These are phyloP conservation scores for Volvox reticuliferus DNA, from an alignment of 139 green algal species.

Conservation along the genomic window DNA sequence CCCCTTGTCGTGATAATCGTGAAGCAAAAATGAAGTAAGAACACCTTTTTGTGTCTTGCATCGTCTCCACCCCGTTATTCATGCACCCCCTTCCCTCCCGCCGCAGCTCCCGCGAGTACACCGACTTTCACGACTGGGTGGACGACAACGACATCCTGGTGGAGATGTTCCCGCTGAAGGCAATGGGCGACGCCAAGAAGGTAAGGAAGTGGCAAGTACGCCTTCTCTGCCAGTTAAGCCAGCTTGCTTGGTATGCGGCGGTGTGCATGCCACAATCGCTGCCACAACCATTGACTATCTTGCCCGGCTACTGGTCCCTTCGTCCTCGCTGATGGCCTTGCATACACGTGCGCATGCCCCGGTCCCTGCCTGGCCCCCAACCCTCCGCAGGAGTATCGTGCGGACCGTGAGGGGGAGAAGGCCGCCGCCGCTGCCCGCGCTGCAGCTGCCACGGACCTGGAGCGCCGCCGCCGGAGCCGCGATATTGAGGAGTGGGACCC, in stretches of 20 bases:
- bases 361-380: neutral
- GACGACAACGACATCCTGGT: constrained; percentile 22
- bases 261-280: neutral
- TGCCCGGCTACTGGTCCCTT: neutral
- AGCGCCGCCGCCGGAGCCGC: neutral
- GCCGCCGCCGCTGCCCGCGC: neutral
- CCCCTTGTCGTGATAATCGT: neutral
- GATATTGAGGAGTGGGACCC: neutral
- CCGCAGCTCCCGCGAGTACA: neutral
- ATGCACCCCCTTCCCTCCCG: too few species aligned
- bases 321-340: neutral
- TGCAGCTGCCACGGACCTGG: neutral
- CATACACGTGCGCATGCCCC: neutral
- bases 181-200: neutral
- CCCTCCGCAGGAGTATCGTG: constrained; percentile 7
- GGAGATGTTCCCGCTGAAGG: neutral
- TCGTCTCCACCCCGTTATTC: neutral
- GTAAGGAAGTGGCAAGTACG: neutral
- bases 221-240: neutral
- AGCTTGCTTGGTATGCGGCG: neutral
- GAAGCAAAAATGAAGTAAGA: neutral
- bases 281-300: neutral
- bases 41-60: neutral
- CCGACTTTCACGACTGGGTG: neutral
- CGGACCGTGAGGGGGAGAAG: neutral